Evolutionary conservation across 73 alveolate genomes (phyloP).

Genomic region (Tetrahymena malaccensis): DNA sequence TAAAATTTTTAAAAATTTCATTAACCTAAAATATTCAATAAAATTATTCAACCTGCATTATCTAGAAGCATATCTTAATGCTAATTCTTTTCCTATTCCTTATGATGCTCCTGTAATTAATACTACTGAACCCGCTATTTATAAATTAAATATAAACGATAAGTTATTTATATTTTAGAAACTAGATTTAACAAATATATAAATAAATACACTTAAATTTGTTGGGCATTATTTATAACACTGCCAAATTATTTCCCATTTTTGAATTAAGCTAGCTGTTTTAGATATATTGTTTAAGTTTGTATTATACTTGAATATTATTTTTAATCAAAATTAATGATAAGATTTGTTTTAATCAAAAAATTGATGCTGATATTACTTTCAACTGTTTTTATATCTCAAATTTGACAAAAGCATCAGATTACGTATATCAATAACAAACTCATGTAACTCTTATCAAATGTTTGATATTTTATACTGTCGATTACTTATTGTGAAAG

Average conservation of each 20-base stretch:
- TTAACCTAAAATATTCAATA: background rate
- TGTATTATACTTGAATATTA: background rate
- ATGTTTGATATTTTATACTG: background rate
- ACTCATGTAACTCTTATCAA: background rate
- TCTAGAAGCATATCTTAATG: constrained; percentile 57
- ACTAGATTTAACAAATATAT: background rate
- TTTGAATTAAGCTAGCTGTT: background rate
- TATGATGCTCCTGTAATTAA: constrained; percentile 73
- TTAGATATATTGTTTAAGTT: background rate
- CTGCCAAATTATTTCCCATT: background rate
- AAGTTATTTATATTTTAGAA: background rate
- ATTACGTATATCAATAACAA: background rate
- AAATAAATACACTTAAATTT: background rate
- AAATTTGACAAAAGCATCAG: background rate
- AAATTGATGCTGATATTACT: background rate
- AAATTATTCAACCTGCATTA: constrained; percentile 16
- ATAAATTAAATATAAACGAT: background rate
- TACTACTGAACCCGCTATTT: constrained; percentile 38
- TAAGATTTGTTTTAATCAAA: background rate
- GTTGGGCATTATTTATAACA: background rate
- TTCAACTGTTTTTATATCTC: background rate
- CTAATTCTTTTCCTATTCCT: constrained; percentile 75
- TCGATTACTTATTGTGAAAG: background rate
- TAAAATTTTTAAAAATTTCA: background rate
- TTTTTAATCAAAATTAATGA: background rate